Evolutionary conservation across 78 protist genomes (phyloP), one percentile per base, ranked within the genome.

Genomic region (Isochrysis galbana): DNA sequence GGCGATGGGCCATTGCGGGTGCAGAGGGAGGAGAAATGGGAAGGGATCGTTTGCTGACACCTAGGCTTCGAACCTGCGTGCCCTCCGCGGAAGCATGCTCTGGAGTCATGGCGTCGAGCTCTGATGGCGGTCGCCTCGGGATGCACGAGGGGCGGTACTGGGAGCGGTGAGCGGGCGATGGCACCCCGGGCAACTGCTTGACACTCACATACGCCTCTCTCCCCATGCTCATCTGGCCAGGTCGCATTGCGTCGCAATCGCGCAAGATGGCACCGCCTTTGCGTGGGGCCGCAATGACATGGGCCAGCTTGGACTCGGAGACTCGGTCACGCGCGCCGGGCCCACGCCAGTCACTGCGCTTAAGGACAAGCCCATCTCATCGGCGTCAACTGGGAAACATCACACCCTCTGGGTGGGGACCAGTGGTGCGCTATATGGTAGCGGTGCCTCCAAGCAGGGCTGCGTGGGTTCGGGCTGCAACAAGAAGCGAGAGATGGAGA

Each of bases 361-460:
- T 34, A 17, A 26, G 41, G 80, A 41, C 34, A 70, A 4, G 80
- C 41, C 80, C 29, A 17, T 70, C 80, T 70, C 80, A 2, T 2
- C 41, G 29, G 80, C 80, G 41, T 34, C 80, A 22, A 70, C 80
- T 22, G 80, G 80, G 11, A 70, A 70, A 41, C 29, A 4, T 14
- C 80, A 70, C 80, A 70, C 80, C 41, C 29, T 70, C 80, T 70
- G 2, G 11, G 29, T 70, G 29, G 41, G 41, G 29, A 3, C 41
- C 14, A 19, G 34, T 1, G 80, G 80, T 5, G 41, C 5, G 29
- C 41, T 70, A 19, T 19, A 14, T 41, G 34, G 29, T 17, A 17
- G 80, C 39, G 80, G 80, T 41, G 34, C 80, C 29, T 26, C 41
- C 41, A 70, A 70, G 80, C 39, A 70, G 80, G 80, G 80, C 80